Percentiles rank a stretch among this genome's conserved stretches.
Evolutionary conservation across 106 monocot genomes (phyloP).

Genomic region (Hemerocallis citrina): DNA sequence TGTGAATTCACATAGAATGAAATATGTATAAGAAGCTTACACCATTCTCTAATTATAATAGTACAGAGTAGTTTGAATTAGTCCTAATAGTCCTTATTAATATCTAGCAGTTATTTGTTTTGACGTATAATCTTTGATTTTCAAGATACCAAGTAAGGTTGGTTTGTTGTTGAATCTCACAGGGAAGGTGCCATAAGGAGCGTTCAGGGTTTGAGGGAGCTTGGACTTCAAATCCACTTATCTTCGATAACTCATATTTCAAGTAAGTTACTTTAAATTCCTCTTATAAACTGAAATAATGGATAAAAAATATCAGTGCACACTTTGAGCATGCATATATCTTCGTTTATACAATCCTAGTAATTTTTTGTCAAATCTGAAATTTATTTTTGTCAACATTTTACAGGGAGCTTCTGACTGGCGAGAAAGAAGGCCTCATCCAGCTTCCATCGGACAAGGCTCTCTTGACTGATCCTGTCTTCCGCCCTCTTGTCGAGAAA

Average conservation of each 20-base stretch:
- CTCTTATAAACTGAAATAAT: neutral
- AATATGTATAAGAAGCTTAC: too few species aligned
- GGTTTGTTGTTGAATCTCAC: too few species aligned
- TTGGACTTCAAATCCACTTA: slow-evolving; percentile 65
- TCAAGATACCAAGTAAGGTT: too few species aligned
- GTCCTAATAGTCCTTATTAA: too few species aligned
- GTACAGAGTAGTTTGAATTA: too few species aligned
- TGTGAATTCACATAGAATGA: too few species aligned
- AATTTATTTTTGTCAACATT: neutral
- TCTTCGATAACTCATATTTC: slow-evolving; percentile 77
- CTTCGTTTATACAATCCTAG: neutral
- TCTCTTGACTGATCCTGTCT: slow-evolving; percentile 67
- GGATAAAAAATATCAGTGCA: too few species aligned
- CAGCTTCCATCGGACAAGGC: slow-evolving; percentile 86
- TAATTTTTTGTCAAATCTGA: neutral
- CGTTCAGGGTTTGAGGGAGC: slow-evolving; percentile 78
- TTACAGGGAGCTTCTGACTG: slow-evolving; percentile 71
- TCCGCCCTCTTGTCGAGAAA: slow-evolving; percentile 80
- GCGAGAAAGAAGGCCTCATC: slow-evolving; percentile 82
- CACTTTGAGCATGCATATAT: too few species aligned
- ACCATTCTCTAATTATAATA: too few species aligned
- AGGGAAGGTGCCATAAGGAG: slow-evolving; percentile 87
- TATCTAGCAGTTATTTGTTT: too few species aligned
- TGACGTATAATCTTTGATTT: too few species aligned
- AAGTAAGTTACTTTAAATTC: slow-evolving; percentile 18